Evolutionary conservation across 1,139 yeast genomes (phyloP).

Genomic region (Taphrina wiesneri): DNA sequence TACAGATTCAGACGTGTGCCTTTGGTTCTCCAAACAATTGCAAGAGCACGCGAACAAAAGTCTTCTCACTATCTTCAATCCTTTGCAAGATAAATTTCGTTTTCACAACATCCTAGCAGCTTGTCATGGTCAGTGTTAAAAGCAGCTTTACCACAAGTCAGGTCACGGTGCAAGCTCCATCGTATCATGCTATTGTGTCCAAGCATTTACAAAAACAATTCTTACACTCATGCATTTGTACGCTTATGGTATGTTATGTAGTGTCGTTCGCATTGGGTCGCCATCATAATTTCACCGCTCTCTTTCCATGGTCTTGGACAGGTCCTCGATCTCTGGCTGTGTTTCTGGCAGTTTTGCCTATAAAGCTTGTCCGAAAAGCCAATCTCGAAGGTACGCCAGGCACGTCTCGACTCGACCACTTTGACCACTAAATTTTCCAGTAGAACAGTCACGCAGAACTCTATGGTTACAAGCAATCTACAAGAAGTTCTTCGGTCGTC

Average conservation of each 20-base stretch:
- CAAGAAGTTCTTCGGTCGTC: not conserved
- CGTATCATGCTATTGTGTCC: slow-evolving; percentile 16
- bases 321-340: slow-evolving; percentile 5
- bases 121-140: slow-evolving; percentile 26
- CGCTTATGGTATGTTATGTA: slow-evolving; percentile 3
- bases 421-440: not conserved
- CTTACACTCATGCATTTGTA: slow-evolving; percentile 20
- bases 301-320: slow-evolving; percentile 30
- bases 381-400: slow-evolving; percentile 18
- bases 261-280: not conserved
- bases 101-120: not conserved
- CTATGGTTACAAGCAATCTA: not conserved
- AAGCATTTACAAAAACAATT: slow-evolving; percentile 24
- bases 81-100: too few species aligned
- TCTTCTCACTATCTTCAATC: too few species aligned
- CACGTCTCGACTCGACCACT: too few species aligned
- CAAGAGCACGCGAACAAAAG: too few species aligned
- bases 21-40: too few species aligned
- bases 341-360: slow-evolving; percentile 8
- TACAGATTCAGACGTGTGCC: too few species aligned
- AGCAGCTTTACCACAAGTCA: slow-evolving; percentile 7
- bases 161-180: not conserved
- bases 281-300: not conserved
- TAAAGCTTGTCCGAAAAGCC: slow-evolving; percentile 17
- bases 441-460: not conserved